Base-by-base conservation (phyloP, 2,329 filamentous ascomycete genomes). In the Scolecobasidium constrictum region DNA sequence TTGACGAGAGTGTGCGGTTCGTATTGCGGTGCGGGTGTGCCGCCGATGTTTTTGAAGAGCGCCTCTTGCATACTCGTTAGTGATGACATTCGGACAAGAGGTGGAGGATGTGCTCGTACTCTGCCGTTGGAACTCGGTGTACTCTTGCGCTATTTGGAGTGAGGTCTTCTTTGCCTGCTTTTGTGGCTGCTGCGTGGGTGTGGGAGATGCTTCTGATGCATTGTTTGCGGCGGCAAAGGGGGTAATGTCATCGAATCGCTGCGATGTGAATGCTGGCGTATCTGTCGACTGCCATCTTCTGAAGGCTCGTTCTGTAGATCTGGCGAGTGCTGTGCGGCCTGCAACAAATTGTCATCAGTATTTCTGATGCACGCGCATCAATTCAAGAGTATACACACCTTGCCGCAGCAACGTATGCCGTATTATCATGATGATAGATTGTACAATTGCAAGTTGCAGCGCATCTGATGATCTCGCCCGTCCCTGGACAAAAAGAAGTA, bases 1-100 rank as follows among this genome's bases (percentile, higher is more conserved):
- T 65, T 68, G 49, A 88, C 67, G 43, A 93, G 66, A 43, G 76
- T 67, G 50, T 74, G 69, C 3, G 83, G 82, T 47, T 73, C 61
- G 63, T 90, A 88, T 46, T 73, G 69, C 34, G 67, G 65, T 44
- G 51, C 52, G 34, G 68, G 49, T 35, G 52, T 47, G 19, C 59
- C 55, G 33, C 68, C 68, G 6, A 71, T 49, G 11, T 42, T 16
- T 26, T 34, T 34, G 9, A 42, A 15, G 6, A 42, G 17, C n/a
- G 21, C 34, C 21, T 64, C 58, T 63, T 47, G 18, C 21, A 17
- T 39, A 35, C 15, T 34, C 42, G 35, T 26, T 46, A 16, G 34
- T 43, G 38, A 19, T 36, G 36, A 16, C 5, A 20, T 9, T 33
- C 4, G 5, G 21, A 19, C 12, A 17, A 18, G 19, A 15, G 15